A percentile compares a stretch with the other conserved stretches of the same genome.
phyloP scores from a whole-genome alignment of 2,329 filamentous ascomycete genomes.

The Trichoderma sp. region DNA sequence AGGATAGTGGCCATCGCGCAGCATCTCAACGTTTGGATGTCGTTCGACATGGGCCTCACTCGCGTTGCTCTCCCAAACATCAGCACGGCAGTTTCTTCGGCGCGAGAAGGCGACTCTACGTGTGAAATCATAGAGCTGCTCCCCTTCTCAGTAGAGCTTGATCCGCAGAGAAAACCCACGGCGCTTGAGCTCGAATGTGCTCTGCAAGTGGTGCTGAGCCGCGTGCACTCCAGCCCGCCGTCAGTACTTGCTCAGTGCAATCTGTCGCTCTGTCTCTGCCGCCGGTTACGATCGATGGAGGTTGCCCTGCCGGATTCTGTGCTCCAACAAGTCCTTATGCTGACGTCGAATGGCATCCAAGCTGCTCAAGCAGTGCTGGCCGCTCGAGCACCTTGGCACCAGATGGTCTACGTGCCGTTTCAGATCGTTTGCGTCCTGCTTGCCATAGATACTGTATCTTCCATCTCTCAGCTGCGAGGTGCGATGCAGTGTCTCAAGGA shows the following conservation, averaged over 20 bases:
- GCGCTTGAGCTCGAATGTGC: conserved; percentile 8
- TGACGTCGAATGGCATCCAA: conserved; percentile 9
- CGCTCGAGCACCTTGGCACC: conserved; percentile 17
- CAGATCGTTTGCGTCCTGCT: conserved; percentile 17
- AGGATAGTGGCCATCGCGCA: conserved; percentile 6
- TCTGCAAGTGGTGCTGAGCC: background rate
- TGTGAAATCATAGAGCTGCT: conserved; percentile 13
- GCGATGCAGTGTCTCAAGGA: conserved; percentile 15
- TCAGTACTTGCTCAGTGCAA: conserved; percentile 19
- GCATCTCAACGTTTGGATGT: conserved; percentile 22
- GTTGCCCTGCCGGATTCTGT: conserved; percentile 12
- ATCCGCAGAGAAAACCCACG: conserved; percentile 6
- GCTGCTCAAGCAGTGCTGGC: conserved; percentile 7
- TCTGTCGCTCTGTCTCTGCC: conserved; percentile 14
- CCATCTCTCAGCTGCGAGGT: conserved; percentile 6
- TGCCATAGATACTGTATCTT: conserved; percentile 20
- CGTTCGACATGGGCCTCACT: conserved; percentile 17
- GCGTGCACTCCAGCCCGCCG: background rate
- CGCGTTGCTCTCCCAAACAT: background rate
- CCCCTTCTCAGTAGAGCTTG: conserved; percentile 12
- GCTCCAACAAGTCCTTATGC: conserved; percentile 6
- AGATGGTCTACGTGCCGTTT: conserved; percentile 13
- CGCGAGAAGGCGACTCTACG: conserved; percentile 4
- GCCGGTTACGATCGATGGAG: conserved; percentile 7
- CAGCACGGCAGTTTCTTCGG: background rate